Evolutionary conservation across 768 basidiomycete species (phyloP), one percentile per base, ranked within the genome.

Genomic region (Trametes cingulata): DNA sequence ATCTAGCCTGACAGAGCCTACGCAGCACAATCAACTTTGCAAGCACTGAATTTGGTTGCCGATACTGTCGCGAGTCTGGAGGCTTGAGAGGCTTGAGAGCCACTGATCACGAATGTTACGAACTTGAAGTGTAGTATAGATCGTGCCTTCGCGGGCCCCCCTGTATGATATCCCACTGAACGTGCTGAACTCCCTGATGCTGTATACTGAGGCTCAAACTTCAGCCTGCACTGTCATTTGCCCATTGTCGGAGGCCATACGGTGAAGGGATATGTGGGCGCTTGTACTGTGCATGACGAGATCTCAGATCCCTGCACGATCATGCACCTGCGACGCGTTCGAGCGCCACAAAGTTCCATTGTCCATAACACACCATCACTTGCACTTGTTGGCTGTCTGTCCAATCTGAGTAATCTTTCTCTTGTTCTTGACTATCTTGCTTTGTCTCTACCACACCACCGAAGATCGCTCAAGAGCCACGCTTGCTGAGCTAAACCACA

Each of bases 41-140:
- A 68, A 24, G 78, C 80, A 6, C 82, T 87, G 67, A 65, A 80
- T 33, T 70, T 79, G 24, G 80, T 87, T 8, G 78, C 82, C 0
- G 76, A 82, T 63, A 83, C 82, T 63, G 82, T 86, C 3, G 82
- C 80, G 5, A 58, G 36, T 10, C 25, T 63, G 24, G 61, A 63
- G 43, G 39, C 47, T 2, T 58, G 33, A 42, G 40, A 20, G 41
- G 29, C 29, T 33, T 5, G 6, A 33, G 29, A 33, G 10, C 10
- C 6, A 33, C 6, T 33, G 29, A 33, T 10, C 29, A 33, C 29
- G n/a, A n/a, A n/a, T n/a, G n/a, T n/a, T n/a, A 33, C 29, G 29
- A 10, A 33, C 10, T 33, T 33, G 10, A 4, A 33, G 4, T 33
- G 29, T 33, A 33, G 29, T 4, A 33, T 33, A 40, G 24, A 25